Evolutionary conservation across 805 yeast genomes (phyloP).

Genomic region (Starmerella stellata): DNA sequence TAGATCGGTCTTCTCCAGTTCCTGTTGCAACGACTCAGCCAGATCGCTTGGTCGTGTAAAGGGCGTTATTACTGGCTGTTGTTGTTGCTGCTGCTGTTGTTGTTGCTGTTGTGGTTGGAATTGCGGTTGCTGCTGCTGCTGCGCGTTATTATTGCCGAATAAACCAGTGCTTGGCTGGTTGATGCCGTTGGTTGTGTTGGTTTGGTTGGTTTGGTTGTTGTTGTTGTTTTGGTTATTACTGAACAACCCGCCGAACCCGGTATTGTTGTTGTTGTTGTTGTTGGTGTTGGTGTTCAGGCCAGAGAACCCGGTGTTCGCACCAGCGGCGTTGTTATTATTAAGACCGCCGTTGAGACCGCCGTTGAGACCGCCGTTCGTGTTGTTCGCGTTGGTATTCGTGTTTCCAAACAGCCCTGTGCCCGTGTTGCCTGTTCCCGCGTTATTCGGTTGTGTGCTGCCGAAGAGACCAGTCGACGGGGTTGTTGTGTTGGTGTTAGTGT

Average conservation of each 20-base stretch:
- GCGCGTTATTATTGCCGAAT: slow-evolving; percentile 6
- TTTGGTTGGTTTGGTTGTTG: too few relatives aligned
- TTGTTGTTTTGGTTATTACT: too few relatives aligned
- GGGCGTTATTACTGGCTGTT: slow-evolving; percentile 29
- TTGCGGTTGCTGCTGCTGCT: slow-evolving; percentile 11
- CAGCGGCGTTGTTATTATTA: too few relatives aligned
- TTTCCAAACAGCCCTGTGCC: slow-evolving; percentile 21
- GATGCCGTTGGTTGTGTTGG: too few relatives aligned
- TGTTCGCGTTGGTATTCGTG: slow-evolving; percentile 10
- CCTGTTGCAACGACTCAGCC: slow-evolving; percentile 35
- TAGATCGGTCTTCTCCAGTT: slow-evolving; percentile 36
- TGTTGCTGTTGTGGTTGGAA: slow-evolving; percentile 15
- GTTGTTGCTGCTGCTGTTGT: slow-evolving; percentile 15
- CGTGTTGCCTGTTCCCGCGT: too few relatives aligned
- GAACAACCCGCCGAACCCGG: too few relatives aligned
- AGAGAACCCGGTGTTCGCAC: too few relatives aligned
- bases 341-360: too few relatives aligned
- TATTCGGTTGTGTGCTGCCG: too few relatives aligned
- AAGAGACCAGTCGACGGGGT: slow-evolving; percentile 3
- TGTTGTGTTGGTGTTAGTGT: slow-evolving; percentile 7
- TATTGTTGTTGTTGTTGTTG: too few relatives aligned
- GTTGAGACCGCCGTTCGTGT: too few relatives aligned
- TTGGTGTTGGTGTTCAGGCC: too few relatives aligned
- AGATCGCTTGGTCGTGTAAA: slow-evolving; percentile 43
- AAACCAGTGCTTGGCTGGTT: slow-evolving; percentile 9